These are phyloP conservation scores for Podaxis sp. DNA, from an alignment of 768 basidiomycete genomes.

Conservation along the genomic window DNA sequence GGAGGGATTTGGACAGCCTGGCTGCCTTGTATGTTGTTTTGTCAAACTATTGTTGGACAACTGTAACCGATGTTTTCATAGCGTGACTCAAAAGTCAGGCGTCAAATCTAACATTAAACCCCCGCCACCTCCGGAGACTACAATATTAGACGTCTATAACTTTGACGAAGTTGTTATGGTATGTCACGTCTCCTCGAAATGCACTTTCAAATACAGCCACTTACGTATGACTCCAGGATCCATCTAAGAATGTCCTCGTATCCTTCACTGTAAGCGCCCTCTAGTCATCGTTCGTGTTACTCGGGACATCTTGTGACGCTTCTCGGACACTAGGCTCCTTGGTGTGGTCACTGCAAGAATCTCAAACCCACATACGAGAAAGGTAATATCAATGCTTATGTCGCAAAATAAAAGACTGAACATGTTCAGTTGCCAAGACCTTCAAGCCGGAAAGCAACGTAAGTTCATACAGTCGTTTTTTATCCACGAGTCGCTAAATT, in stretches of 20 bases:
- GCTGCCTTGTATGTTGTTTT: conserved; percentile 62
- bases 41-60: not conserved
- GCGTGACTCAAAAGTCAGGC: conserved; percentile 72
- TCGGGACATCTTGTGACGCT: conserved; percentile 4
- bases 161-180: conserved; percentile 79
- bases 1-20: conserved; percentile 78
- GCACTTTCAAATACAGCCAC: not conserved
- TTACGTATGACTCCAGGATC: conserved; percentile 39
- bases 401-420: not conserved
- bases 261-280: conserved; percentile 63
- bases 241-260: conserved; percentile 80
- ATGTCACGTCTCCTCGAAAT: conserved; percentile 18
- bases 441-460: conserved; percentile 81
- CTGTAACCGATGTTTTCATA: conserved; percentile 27
- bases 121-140: conserved; percentile 71
- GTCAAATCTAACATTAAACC: conserved; percentile 88
- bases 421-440: conserved; percentile 61
- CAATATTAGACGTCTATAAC: conserved; percentile 65
- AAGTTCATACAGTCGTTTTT: conserved; percentile 22
- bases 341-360: conserved; percentile 96
- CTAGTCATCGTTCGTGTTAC: conserved; percentile 9
- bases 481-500: not conserved
- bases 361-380: conserved; percentile 87
- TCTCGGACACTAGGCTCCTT: conserved; percentile 48
- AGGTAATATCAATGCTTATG: conserved; percentile 34